Evolutionary conservation across 2,329 filamentous ascomycete species (phyloP).

Genomic region (Graphilbum fragrans): DNA sequence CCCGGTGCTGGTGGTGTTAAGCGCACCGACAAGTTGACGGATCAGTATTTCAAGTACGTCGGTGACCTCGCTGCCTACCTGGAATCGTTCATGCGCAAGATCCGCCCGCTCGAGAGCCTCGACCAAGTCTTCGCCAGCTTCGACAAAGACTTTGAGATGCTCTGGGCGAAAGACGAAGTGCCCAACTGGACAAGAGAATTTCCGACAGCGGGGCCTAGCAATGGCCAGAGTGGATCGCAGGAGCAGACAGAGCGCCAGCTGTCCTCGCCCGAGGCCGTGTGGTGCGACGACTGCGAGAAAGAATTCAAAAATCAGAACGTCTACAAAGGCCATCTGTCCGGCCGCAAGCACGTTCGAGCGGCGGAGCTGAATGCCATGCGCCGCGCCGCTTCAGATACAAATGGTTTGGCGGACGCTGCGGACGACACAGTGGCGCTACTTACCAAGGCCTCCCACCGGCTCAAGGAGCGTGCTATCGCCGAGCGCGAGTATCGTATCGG

Average conservation of each 20-base stretch:
- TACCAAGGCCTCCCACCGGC: slow-evolving; percentile 25
- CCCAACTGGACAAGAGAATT: slow-evolving; percentile 62
- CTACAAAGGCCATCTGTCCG: slow-evolving; percentile 76
- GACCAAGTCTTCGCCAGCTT: slow-evolving; percentile 65
- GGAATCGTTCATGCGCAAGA: slow-evolving; percentile 76
- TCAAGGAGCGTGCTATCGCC: slow-evolving; percentile 85
- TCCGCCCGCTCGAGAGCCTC: slow-evolving; percentile 73
- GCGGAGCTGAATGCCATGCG: slow-evolving; percentile 51
- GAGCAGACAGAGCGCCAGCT: slow-evolving; percentile 3
- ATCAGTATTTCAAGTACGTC: slow-evolving; percentile 86
- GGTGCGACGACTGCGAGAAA: slow-evolving; percentile 87
- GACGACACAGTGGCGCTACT: slow-evolving; percentile 14
- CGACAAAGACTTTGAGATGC: slow-evolving; percentile 70
- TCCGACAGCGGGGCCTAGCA: slow-evolving; percentile 13
- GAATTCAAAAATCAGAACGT: slow-evolving; percentile 94
- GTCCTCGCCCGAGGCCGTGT: slow-evolving; percentile 52
- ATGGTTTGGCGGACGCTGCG: slow-evolving; percentile 12
- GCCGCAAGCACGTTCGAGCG: slow-evolving; percentile 86
- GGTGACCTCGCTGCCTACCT: slow-evolving; percentile 70
- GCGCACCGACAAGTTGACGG: slow-evolving; percentile 74
- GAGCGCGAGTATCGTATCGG: slow-evolving; percentile 78
- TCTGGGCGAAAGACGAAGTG: slow-evolving; percentile 71
- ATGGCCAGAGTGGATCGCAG: slow-evolving; percentile 7
- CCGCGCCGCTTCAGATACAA: slow-evolving; percentile 14
- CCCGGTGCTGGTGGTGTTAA: slow-evolving; percentile 63